Conservation (phyloP, 2,329 filamentous ascomycete genomes). For the Periconia macrospinosa region DNA sequence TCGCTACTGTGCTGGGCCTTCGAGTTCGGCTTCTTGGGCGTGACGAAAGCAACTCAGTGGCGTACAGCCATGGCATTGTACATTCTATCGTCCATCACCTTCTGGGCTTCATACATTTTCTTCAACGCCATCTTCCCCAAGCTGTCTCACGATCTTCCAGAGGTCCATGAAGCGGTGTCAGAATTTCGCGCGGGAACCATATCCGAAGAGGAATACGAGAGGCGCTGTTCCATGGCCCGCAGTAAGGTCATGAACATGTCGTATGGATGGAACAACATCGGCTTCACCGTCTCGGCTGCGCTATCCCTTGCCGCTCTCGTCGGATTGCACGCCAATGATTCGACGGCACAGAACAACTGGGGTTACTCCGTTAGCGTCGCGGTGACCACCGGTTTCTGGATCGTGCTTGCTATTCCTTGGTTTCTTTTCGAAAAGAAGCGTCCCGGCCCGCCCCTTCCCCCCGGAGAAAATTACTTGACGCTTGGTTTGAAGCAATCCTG, state of each 20-base stretch:
- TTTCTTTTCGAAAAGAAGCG: conserved; percentile 66
- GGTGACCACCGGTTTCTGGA: conserved; percentile 66
- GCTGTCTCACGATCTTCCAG: conserved; percentile 57
- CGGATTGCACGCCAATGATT: conserved; percentile 61
- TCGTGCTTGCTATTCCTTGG: conserved; percentile 67
- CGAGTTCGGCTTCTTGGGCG: conserved; percentile 69
- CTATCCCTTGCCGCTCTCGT: conserved; percentile 61
- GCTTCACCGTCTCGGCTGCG: conserved; percentile 16
- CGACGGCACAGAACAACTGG: conserved; percentile 65
- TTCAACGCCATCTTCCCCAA: conserved; percentile 58
- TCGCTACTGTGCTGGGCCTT: conserved; percentile 64
- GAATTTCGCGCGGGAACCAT: conserved; percentile 53
- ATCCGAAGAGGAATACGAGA: conserved; percentile 61
- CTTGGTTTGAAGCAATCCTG: conserved; percentile 63
- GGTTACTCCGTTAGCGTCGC: conserved; percentile 67
- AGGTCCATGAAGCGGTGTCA: conserved; percentile 57
- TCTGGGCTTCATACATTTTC: conserved; percentile 56
- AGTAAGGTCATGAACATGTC: conserved; percentile 7
- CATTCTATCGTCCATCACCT: conserved; percentile 66
- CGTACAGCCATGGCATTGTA: conserved; percentile 63
- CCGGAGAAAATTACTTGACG: conserved; percentile 55
- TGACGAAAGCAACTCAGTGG: conserved; percentile 64
- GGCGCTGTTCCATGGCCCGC: conserved; percentile 1
- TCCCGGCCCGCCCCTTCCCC: conserved; percentile 58
- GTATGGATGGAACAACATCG: conserved; percentile 19